Percentiles rank a stretch among this genome's conserved stretches.
Conservation (phyloP, 257 asterid species). For the Salvia miltiorrhiza region DNA sequence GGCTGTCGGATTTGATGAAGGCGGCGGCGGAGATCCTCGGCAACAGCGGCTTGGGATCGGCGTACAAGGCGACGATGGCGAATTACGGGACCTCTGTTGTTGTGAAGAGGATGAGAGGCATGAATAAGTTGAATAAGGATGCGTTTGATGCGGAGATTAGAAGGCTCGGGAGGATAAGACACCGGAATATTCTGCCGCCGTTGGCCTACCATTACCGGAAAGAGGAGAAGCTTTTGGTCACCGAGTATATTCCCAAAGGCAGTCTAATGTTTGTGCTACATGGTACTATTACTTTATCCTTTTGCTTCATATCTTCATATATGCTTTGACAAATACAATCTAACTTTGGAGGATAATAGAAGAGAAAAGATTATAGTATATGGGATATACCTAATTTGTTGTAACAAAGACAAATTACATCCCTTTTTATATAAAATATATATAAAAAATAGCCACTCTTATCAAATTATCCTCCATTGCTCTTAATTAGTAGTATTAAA, state of each 20-base stretch:
- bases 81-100: conserved; percentile 63
- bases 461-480: no score
- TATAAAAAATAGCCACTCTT: no score
- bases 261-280: conserved; percentile 69
- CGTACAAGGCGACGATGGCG: conserved; percentile 71
- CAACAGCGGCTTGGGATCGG: conserved; percentile 78
- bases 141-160: conserved; percentile 64
- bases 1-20: conserved; percentile 85
- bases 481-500: no score
- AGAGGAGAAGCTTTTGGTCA: conserved; percentile 82
- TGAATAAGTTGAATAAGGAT: conserved; percentile 67
- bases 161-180: conserved; percentile 52
- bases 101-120: conserved; percentile 78
- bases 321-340: no score
- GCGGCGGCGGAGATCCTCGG: conserved; percentile 97
- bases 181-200: conserved; percentile 61
- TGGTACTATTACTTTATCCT: conserved; percentile 34
- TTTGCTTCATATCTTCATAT: no score
- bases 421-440: no score
- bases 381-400: no score
- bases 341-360: no score
- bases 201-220: conserved; percentile 78
- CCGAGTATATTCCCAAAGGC: conserved; percentile 68
- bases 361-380: no score
- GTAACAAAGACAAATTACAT: no score